Evolutionary conservation across 2,329 filamentous ascomycete genomes (phyloP), one percentile per base, ranked within the genome.

Genomic region (Teratosphaeria destructans): DNA sequence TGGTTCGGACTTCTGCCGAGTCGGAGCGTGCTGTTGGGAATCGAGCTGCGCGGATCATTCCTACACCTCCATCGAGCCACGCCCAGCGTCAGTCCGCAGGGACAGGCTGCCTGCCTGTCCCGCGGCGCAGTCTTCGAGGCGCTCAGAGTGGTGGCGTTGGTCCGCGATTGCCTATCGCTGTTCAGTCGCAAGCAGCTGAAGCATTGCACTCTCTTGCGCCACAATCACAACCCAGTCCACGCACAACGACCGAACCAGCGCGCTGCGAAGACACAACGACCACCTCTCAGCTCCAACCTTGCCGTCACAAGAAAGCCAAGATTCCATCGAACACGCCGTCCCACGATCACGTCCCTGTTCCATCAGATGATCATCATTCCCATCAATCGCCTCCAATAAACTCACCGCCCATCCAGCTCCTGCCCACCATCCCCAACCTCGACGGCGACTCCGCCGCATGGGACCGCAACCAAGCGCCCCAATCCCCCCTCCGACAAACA

Each of bases 21-120:
- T 47, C 37, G 6, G 54, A 58, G n/a, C 52, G 59, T n/a, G 62
- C 62, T 11, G 29, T 64, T 7, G 59, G 58, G 26, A 61, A 64
- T 53, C 60, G 62, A 10, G 62, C 62, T 3, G 19, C 62, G 32
- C 59, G 59, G n/a, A 59, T 64, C 39, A 32, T 32, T 6, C 55
- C 23, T 10, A 39, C 53, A 5, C 53, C 53, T 54, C 23, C n/a
- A 19, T 23, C n/a, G n/a, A 23, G 43, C 19, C 43, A 49, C n/a
- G 43, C 5, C 19, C 16, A 1, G n/a, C n/a, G 19, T n/a, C 43
- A 6, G 43, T 5, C 16, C 6, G 43, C 43, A 23, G 16, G 19
- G n/a, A 11, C 5, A 19, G 43, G 19, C 19, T n/a, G 19, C 16
- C n/a, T 23, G 16, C 43, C 43, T 49, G 16, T 49, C 19, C 19